Conservation (phyloP, 176 grass and related monocot genomes). For the Oryza nivara region DNA sequence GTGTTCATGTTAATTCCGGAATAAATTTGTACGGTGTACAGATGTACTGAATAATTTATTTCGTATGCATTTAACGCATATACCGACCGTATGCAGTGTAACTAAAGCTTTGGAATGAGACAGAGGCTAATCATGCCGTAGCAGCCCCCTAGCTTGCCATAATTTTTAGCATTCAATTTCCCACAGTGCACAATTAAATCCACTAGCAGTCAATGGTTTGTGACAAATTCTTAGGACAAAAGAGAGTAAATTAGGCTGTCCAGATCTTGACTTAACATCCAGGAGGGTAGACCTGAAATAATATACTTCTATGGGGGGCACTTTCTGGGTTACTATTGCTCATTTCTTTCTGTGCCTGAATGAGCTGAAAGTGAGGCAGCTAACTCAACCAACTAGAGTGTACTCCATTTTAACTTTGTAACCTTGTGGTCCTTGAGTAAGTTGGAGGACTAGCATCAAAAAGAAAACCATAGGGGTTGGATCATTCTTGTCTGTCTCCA, state of each 20-base stretch:
- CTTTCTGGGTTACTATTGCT: background rate
- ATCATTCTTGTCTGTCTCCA: constrained; percentile 47
- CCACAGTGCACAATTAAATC: background rate
- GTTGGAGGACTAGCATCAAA: constrained; percentile 14
- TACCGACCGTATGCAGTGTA: background rate
- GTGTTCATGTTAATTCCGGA: background rate
- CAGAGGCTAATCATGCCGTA: background rate
- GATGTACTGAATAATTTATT: background rate
- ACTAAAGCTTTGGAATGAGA: background rate
- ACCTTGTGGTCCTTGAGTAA: constrained; percentile 37
- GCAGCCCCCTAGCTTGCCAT: background rate
- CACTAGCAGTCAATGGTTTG: constrained; percentile 3
- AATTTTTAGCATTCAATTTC: background rate
- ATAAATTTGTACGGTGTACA: background rate
- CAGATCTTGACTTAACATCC: background rate
- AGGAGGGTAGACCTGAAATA: constrained; percentile 10
- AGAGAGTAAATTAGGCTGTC: background rate
- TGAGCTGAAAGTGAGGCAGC: constrained; percentile 20
- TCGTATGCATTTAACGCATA: background rate
- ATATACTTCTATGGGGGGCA: background rate
- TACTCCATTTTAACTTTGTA: constrained; percentile 14
- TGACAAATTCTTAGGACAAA: constrained; percentile 6
- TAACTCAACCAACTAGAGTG: background rate
- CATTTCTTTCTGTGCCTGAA: constrained; percentile 47
- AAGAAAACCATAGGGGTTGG: constrained; percentile 8